Percentiles rank a stretch among this genome's conserved stretches.
Conservation (phyloP, 1,139 yeast genomes). For the Yamadazyma friedrichii region DNA sequence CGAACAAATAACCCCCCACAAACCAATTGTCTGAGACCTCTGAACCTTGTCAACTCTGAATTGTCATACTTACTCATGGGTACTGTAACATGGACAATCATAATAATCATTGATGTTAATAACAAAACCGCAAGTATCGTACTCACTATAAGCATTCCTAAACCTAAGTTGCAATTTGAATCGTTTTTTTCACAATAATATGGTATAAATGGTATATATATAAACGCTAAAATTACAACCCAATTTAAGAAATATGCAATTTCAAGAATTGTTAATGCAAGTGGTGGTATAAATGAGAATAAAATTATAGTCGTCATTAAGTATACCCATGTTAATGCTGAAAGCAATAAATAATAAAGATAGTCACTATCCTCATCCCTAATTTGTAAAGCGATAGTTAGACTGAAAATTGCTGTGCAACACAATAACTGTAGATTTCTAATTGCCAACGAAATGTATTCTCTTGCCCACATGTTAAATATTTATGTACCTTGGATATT, state of each 20-base stretch:
- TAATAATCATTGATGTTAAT: background rate
- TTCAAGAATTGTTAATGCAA: background rate
- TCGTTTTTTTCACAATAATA: background rate
- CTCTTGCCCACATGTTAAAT: no score
- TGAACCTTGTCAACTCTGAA: background rate
- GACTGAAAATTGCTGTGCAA: no score
- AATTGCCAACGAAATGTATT: no score
- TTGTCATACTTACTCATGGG: background rate
- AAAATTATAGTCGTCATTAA: background rate
- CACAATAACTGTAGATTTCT: no score
- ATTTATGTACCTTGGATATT: no score
- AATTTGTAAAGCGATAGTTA: no score
- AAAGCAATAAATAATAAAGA: background rate
- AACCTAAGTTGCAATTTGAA: background rate
- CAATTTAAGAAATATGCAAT: constrained; percentile 1
- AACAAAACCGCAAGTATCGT: background rate
- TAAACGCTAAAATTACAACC: background rate
- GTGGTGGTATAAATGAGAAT: background rate
- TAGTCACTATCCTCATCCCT: no score
- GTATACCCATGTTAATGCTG: background rate
- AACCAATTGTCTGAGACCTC: background rate
- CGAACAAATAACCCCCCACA: background rate
- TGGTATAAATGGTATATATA: background rate
- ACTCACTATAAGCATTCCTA: background rate
- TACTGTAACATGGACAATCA: background rate